Conservation (phyloP, 2,329 filamentous ascomycete species). For the Fusarium tuaranense region DNA sequence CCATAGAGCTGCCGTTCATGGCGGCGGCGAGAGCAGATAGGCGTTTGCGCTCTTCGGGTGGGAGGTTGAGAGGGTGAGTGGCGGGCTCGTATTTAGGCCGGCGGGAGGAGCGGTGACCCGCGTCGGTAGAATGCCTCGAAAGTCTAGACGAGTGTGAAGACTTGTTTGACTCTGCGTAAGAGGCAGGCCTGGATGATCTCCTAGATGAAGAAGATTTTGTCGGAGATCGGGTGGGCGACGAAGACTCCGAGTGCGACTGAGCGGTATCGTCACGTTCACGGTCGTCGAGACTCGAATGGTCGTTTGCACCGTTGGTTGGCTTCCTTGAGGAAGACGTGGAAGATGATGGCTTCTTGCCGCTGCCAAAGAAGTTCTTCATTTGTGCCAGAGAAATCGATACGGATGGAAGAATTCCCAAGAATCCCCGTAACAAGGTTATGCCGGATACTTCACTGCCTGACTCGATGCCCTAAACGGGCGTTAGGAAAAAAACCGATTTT, state of each 20-base stretch:
- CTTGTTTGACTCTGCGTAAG: constrained; percentile 47
- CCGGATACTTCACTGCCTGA: constrained; percentile 51
- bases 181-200: constrained; percentile 48
- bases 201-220: constrained; percentile 52
- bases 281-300: constrained; percentile 47
- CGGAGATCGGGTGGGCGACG: constrained; percentile 51
- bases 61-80: constrained; percentile 89
- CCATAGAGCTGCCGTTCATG: constrained; percentile 77
- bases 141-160: constrained; percentile 57
- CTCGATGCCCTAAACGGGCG: constrained; percentile 50
- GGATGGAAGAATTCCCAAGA: constrained; percentile 42
- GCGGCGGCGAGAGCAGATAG: constrained; percentile 73
- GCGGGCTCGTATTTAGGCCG: constrained; percentile 72
- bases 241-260: constrained; percentile 52
- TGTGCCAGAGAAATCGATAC: constrained; percentile 44
- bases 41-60: constrained; percentile 87
- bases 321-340: constrained; percentile 53
- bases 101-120: constrained; percentile 57
- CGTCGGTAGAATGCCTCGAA: constrained; percentile 63
- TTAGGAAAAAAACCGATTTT: constrained; percentile 44
- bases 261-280: constrained; percentile 53
- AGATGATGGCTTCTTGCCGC: constrained; percentile 54
- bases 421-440: constrained; percentile 56
- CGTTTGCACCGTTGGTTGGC: constrained; percentile 46
- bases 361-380: constrained; percentile 65